A percentile compares a stretch with the other conserved stretches of the same genome.
These are phyloP conservation scores for Mycena belliarum DNA, from an alignment of 768 basidiomycete genomes.

Conservation along the genomic window DNA sequence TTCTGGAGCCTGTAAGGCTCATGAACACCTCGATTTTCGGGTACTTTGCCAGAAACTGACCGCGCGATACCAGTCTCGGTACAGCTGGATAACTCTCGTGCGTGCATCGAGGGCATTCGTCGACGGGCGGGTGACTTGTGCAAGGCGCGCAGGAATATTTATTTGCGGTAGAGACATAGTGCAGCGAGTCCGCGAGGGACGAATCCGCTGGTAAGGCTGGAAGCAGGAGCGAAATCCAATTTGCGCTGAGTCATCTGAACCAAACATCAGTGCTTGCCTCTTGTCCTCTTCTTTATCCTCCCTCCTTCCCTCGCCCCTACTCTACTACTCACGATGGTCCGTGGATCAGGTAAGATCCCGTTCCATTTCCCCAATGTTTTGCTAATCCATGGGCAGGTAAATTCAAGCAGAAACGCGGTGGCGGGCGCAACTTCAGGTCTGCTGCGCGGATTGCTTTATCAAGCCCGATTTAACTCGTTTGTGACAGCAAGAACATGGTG, in stretches of 20 bases:
- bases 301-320: slow-evolving; percentile 4
- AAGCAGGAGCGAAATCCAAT: neutral
- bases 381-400: slow-evolving; percentile 49
- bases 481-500: slow-evolving; percentile 55
- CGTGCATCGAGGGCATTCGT: slow-evolving; percentile 59
- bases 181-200: neutral
- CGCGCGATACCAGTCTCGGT: slow-evolving; percentile 91
- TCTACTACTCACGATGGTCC: slow-evolving; percentile 40
- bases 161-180: slow-evolving; percentile 55
- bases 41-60: slow-evolving; percentile 48
- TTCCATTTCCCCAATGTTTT: neutral
- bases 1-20: slow-evolving; percentile 76
- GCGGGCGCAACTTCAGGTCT: slow-evolving; percentile 83
- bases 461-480: neutral
- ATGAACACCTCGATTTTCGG: neutral
- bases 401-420: slow-evolving; percentile 86
- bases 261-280: slow-evolving; percentile 6
- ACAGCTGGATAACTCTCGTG: slow-evolving; percentile 70
- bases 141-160: slow-evolving; percentile 90
- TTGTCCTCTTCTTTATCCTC: neutral
- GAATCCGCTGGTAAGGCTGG: neutral
- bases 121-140: slow-evolving; percentile 67
- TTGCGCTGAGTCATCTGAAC: slow-evolving; percentile 8
- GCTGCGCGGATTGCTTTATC: slow-evolving; percentile 12
- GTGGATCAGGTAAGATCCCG: slow-evolving; percentile 44